phyloP scores from a whole-genome alignment of 805 yeast genomes.

The Cyberlindnera nakhonratchasimensis region DNA sequence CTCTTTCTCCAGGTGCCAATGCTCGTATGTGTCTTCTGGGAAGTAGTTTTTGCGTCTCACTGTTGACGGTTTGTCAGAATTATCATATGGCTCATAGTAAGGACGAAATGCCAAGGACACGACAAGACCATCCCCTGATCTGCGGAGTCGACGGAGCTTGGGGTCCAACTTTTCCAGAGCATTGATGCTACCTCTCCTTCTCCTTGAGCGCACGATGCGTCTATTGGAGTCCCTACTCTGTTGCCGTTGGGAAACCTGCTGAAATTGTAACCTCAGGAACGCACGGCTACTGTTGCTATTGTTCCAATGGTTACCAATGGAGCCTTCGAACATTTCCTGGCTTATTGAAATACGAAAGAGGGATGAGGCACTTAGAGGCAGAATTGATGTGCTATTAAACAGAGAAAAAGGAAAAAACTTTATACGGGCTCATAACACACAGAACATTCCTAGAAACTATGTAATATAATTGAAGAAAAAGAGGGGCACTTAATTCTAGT shows the following conservation, averaged over 20 bases:
- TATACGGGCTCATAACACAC: too few species aligned
- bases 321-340: background rate
- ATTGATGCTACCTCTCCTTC: background rate
- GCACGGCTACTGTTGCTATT: background rate
- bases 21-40: constrained; percentile 25
- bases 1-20: constrained; percentile 20
- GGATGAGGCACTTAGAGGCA: too few species aligned
- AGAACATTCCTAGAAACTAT: too few species aligned
- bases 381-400: too few species aligned
- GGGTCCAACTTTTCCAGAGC: background rate
- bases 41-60: constrained; percentile 1
- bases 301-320: background rate
- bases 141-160: background rate
- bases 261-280: background rate
- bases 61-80: background rate
- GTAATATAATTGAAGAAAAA: too few species aligned
- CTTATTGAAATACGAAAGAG: too few species aligned
- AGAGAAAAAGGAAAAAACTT: too few species aligned
- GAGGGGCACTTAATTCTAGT: too few species aligned
- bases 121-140: background rate
- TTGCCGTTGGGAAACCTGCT: background rate
- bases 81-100: background rate
- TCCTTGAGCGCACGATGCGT: background rate
- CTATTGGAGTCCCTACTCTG: background rate
- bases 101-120: background rate